Evolutionary conservation across 352 stramenopile species (phyloP).

Genomic region (Phytophthora agathidicida): DNA sequence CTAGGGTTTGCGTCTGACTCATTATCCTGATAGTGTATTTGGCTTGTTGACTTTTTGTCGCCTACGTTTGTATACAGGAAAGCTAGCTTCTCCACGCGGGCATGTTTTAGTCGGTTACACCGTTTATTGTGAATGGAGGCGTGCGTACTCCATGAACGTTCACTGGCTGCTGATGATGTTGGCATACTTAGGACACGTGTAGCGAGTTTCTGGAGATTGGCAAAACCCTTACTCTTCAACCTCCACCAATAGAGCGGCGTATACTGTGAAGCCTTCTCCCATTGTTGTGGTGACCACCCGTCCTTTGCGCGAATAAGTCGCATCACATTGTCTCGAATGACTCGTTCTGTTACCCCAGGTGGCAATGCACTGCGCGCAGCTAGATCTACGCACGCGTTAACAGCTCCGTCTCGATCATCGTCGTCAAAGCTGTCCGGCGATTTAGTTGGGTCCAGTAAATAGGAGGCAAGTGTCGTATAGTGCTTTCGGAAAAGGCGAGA

Average conservation of each 20-base stretch:
- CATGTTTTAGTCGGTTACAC: constrained; percentile 2
- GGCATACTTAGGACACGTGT: constrained; percentile 10
- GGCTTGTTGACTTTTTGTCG: not conserved
- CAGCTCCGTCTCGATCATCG: not conserved
- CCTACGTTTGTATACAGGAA: constrained; percentile 20
- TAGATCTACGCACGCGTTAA: not conserved
- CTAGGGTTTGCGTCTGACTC: not conserved
- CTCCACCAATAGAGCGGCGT: constrained; percentile 16
- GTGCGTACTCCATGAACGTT: constrained; percentile 22
- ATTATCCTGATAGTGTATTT: not conserved
- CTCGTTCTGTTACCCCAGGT: not conserved
- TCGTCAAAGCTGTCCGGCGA: not conserved
- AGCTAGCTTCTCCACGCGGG: constrained; percentile 16
- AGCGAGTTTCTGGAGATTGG: not conserved
- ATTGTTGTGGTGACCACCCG: not conserved
- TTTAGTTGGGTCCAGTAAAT: not conserved
- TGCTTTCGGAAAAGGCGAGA: too few relatives aligned
- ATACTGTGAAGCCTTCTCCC: not conserved
- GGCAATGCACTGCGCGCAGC: not conserved
- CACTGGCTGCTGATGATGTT: constrained; percentile 20
- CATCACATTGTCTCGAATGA: not conserved
- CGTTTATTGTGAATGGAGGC: constrained; percentile 19
- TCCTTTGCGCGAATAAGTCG: constrained; percentile 1
- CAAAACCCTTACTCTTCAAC: constrained; percentile 5
- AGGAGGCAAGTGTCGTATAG: too few relatives aligned